Evolutionary conservation across 1,139 yeast genomes (phyloP).

Genomic region (Blastobotrys serpentis): DNA sequence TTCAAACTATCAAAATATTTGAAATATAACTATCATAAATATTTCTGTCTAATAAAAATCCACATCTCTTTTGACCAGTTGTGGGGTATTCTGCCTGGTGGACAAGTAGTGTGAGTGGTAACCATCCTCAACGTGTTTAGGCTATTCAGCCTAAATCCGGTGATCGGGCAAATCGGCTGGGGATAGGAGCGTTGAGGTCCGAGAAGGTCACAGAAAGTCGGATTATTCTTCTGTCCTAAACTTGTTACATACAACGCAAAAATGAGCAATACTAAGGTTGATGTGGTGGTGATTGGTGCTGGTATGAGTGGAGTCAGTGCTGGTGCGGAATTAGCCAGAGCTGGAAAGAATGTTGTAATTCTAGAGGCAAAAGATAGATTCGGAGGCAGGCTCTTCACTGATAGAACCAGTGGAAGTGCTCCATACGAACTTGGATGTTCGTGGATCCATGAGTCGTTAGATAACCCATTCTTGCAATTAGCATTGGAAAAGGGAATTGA

Average conservation of each 20-base stretch:
- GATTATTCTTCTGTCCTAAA: too few species aligned
- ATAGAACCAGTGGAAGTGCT: slow-evolving; percentile 27
- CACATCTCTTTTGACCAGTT: not conserved
- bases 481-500: slow-evolving; percentile 33
- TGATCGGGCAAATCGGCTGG: too few species aligned
- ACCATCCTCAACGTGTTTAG: slow-evolving; percentile 4
- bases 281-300: slow-evolving; percentile 53
- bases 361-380: slow-evolving; percentile 58
- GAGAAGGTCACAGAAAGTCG: too few species aligned
- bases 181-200: too few species aligned
- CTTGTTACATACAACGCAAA: not conserved
- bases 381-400: slow-evolving; percentile 50
- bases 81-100: too few species aligned
- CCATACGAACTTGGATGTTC: slow-evolving; percentile 72
- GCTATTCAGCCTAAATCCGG: too few species aligned
- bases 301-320: slow-evolving; percentile 83
- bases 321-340: slow-evolving; percentile 54
- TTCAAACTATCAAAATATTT: too few species aligned
- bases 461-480: slow-evolving; percentile 50
- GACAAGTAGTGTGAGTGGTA: not conserved
- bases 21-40: not conserved
- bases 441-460: slow-evolving; percentile 83
- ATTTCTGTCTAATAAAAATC: not conserved
- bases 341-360: slow-evolving; percentile 47
- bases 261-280: slow-evolving; percentile 12